These are phyloP conservation scores for Bryopsis sp. DNA, from an alignment of 139 green algal genomes.

Conservation along the genomic window DNA sequence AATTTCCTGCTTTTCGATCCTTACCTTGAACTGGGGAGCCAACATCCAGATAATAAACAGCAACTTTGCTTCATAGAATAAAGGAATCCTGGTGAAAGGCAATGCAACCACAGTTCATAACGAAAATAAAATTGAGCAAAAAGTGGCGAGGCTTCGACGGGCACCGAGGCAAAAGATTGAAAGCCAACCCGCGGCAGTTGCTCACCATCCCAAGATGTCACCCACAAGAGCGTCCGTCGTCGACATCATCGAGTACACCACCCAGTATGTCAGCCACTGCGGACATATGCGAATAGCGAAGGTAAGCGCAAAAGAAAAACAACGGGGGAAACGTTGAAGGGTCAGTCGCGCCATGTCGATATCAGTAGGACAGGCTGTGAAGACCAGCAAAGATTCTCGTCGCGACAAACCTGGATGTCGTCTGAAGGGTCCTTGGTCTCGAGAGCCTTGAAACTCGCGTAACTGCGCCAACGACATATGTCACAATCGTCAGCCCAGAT, in stretches of 20 bases:
- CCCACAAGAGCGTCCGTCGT: conserved; percentile 8
- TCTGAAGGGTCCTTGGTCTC: conserved; percentile 18
- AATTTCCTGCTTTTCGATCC: not conserved
- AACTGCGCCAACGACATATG: conserved; percentile 9
- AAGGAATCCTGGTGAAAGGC: conserved; percentile 20
- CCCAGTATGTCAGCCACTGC: conserved; percentile 25
- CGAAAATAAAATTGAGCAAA: too few relatives aligned
- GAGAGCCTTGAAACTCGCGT: conserved; percentile 24
- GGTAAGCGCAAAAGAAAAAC: too few relatives aligned
- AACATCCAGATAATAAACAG: conserved; percentile 30
- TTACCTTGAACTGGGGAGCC: conserved; percentile 24
- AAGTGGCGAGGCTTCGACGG: too few relatives aligned
- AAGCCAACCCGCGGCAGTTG: not conserved
- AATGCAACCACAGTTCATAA: not conserved
- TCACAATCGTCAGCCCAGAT: too few relatives aligned
- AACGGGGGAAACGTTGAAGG: too few relatives aligned
- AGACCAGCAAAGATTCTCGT: too few relatives aligned
- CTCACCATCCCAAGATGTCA: conserved; percentile 18
- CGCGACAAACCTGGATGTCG: conserved; percentile 14
- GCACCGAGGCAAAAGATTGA: too few relatives aligned
- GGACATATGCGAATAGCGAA: not conserved
- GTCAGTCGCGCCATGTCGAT: too few relatives aligned
- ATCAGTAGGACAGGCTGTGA: too few relatives aligned
- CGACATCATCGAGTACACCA: conserved; percentile 16
- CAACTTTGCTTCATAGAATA: conserved; percentile 31